Percentiles rank a stretch among this genome's conserved stretches.
Evolutionary conservation across 2,329 filamentous ascomycete genomes (phyloP).

Genomic region (Fusarium buharicum): DNA sequence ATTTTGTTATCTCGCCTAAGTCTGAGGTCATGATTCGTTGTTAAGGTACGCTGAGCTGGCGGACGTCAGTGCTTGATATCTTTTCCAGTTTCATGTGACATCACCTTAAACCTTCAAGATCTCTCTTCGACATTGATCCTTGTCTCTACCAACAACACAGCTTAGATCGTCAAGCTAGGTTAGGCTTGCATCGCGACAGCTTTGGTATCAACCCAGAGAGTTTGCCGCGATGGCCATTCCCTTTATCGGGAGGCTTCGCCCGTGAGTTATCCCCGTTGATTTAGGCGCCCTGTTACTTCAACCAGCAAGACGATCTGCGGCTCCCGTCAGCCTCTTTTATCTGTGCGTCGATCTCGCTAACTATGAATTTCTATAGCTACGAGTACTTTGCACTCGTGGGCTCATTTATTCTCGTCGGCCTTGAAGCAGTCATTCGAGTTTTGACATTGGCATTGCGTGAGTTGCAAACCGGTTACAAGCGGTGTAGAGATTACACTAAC

Average conservation of each 20-base stretch:
- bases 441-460: conserved; percentile 88
- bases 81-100: conserved; percentile 45
- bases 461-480: conserved; percentile 48
- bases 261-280: conserved; percentile 53
- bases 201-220: conserved; percentile 11
- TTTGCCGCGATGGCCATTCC: conserved; percentile 60
- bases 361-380: conserved; percentile 59
- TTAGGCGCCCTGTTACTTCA: background rate
- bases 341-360: conserved; percentile 30
- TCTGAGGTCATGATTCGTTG: conserved; percentile 40
- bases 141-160: conserved; percentile 11
- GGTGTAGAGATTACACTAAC: conserved; percentile 21
- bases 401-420: conserved; percentile 82
- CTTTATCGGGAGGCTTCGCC: conserved; percentile 63
- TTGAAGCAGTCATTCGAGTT: conserved; percentile 85
- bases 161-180: background rate
- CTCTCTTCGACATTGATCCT: conserved; percentile 21
- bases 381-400: conserved; percentile 89
- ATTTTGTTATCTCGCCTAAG: conserved; percentile 25
- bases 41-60: conserved; percentile 3
- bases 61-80: conserved; percentile 23
- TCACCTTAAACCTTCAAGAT: conserved; percentile 34
- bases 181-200: conserved; percentile 17
- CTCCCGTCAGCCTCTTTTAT: conserved; percentile 13
- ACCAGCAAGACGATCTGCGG: conserved; percentile 7